Evolutionary conservation across 1,139 yeast genomes (phyloP).

Genomic region (Scheffersomyces lignicola): DNA sequence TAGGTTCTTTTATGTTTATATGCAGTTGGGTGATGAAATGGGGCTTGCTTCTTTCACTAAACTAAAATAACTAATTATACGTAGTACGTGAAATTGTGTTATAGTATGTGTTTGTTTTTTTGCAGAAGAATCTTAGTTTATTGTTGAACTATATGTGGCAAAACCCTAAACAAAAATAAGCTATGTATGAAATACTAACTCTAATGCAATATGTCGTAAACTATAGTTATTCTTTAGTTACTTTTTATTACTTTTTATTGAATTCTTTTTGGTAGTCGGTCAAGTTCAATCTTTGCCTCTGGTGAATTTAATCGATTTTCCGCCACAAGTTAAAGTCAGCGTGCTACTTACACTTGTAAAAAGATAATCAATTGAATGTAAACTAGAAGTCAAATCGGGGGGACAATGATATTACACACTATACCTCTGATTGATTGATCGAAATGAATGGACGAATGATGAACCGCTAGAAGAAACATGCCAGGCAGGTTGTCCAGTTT

Average conservation of each 20-base stretch:
- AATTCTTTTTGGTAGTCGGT: not conserved
- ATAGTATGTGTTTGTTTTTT: not conserved
- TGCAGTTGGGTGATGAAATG: not conserved
- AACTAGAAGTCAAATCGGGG: too few relatives aligned
- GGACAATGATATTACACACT: not conserved
- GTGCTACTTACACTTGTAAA: not conserved
- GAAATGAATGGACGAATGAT: too few relatives aligned
- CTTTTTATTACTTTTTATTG: too few relatives aligned
- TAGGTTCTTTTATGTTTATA: slow-evolving; percentile 1
- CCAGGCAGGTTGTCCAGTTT: too few relatives aligned
- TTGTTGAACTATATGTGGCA: slow-evolving; percentile 5
- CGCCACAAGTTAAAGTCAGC: too few relatives aligned
- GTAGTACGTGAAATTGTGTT: slow-evolving; percentile 1
- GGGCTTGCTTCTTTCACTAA: slow-evolving; percentile 1
- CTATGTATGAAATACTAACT: slow-evolving; percentile 5
- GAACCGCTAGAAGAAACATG: too few relatives aligned
- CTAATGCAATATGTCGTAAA: slow-evolving; percentile 2
- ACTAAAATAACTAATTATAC: slow-evolving; percentile 3
- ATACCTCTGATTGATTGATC: not conserved
- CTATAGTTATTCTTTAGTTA: slow-evolving; percentile 1
- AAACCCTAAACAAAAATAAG: slow-evolving; percentile 3
- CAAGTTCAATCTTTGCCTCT: not conserved
- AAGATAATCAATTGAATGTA: too few relatives aligned
- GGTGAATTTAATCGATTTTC: too few relatives aligned
- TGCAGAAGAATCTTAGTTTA: slow-evolving; percentile 3